Evolutionary conservation across 202 grass and related monocot genomes (phyloP).

Genomic region (Panicum hallii): DNA sequence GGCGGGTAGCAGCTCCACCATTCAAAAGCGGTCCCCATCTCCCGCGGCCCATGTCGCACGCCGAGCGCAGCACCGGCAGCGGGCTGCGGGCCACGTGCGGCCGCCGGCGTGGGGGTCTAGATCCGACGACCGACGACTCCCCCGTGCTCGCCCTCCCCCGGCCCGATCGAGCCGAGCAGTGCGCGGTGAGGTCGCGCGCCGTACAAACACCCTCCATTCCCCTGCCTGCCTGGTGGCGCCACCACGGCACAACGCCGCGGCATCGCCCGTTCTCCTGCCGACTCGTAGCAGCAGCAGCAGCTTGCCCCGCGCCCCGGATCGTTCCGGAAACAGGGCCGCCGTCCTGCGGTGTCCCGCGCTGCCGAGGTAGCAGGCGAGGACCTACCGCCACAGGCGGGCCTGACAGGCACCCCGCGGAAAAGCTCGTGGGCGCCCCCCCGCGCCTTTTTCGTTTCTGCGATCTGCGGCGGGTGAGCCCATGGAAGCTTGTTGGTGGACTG

Average conservation of each 20-base stretch:
- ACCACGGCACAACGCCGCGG: no score
- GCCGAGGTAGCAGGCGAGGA: not conserved
- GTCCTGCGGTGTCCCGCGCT: slow-evolving; percentile 32
- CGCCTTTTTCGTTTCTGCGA: slow-evolving; percentile 20
- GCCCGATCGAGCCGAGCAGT: not conserved
- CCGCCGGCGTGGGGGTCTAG: slow-evolving; percentile 1
- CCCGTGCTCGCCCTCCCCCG: slow-evolving; percentile 10
- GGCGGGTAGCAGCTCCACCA: not conserved
- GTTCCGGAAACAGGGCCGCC: slow-evolving; percentile 20
- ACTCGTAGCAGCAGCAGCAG: not conserved
- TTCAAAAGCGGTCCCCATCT: not conserved
- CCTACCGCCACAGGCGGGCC: no score
- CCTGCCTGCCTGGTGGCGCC: no score
- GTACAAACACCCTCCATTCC: not conserved
- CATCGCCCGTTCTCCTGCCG: no score
- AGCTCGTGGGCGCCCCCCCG: not conserved
- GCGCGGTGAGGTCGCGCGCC: not conserved
- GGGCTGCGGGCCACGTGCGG: no score
- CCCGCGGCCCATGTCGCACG: no score
- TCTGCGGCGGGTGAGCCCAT: not conserved
- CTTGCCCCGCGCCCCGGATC: not conserved
- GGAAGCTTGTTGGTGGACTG: not conserved
- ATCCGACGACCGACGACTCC: slow-evolving; percentile 34
- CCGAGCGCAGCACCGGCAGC: no score
- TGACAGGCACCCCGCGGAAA: not conserved